A percentile compares a stretch with the other conserved stretches of the same genome.
These are phyloP conservation scores for Mallotus japonicus DNA, from an alignment of 441 rosid species.

Conservation along the genomic window DNA sequence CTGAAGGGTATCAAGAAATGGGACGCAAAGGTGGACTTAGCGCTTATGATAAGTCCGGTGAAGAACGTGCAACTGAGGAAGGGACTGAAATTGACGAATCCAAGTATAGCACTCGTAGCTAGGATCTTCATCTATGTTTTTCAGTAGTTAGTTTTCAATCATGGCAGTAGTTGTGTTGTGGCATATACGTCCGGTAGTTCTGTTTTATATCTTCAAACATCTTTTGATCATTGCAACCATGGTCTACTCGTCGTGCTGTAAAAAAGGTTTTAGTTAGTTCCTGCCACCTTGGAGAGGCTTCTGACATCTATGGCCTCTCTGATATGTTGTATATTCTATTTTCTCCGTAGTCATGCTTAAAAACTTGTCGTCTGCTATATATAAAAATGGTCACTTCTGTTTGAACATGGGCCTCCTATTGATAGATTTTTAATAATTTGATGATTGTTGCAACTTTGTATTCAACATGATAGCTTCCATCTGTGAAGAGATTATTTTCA, in stretches of 20 bases:
- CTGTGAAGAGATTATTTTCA: neutral
- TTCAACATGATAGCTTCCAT: too few species aligned
- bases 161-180: neutral
- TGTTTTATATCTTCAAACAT: neutral
- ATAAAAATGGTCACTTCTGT: neutral
- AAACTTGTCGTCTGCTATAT: neutral
- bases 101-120: constrained; percentile 23
- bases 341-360: neutral
- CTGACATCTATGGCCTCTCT: neutral
- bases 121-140: neutral
- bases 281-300: neutral
- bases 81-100: constrained; percentile 44
- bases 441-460: too few species aligned
- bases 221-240: neutral
- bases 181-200: neutral
- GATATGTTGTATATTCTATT: too few species aligned
- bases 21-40: constrained; percentile 65
- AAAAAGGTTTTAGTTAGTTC: neutral
- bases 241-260: neutral
- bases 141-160: neutral
- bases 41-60: constrained; percentile 43
- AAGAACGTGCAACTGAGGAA: constrained; percentile 37
- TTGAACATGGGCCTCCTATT: neutral
- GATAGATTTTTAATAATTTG: too few species aligned
- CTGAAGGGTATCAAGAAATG: constrained; percentile 65